These are phyloP conservation scores for Aureobasidium pullulans DNA, from an alignment of 2,329 filamentous ascomycete genomes.

Conservation along the genomic window DNA sequence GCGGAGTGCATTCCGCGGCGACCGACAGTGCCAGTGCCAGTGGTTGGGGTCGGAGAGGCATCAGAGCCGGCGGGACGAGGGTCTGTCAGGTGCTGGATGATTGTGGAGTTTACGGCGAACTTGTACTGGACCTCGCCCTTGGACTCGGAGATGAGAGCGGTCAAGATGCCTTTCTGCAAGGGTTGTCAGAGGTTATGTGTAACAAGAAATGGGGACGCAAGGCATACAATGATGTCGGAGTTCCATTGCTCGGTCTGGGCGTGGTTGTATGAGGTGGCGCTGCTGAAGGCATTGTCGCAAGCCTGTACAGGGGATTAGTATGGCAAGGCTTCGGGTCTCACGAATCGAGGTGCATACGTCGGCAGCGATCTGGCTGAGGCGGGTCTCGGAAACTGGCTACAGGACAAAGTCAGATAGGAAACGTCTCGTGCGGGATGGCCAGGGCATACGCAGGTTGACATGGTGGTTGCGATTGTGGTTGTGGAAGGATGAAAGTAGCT, in stretches of 20 bases:
- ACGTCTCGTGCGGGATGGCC: not conserved
- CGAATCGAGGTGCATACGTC: constrained; percentile 47
- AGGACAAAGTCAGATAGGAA: constrained; percentile 1
- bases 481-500: not conserved
- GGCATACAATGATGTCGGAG: constrained; percentile 77
- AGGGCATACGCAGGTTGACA: constrained; percentile 6
- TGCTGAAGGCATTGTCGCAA: constrained; percentile 69
- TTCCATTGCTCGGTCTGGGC: constrained; percentile 82
- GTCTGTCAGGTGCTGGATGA: constrained; percentile 83
- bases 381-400: constrained; percentile 67
- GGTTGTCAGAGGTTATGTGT: constrained; percentile 25
- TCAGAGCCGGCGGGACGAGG: constrained; percentile 56
- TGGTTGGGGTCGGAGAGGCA: not conserved
- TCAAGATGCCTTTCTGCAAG: constrained; percentile 64
- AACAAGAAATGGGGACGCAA: constrained; percentile 23
- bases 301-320: constrained; percentile 48
- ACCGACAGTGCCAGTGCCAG: constrained; percentile 52
- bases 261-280: constrained; percentile 78
- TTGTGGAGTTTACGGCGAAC: constrained; percentile 95
- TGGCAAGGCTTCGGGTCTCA: not conserved
- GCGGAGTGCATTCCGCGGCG: constrained; percentile 86
- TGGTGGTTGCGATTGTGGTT: not conserved
- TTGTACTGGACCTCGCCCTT: constrained; percentile 65
- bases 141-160: constrained; percentile 64
- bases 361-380: constrained; percentile 77